Base-by-base conservation (phyloP, 257 asterid genomes). In the Solanum stenotomum region DNA sequence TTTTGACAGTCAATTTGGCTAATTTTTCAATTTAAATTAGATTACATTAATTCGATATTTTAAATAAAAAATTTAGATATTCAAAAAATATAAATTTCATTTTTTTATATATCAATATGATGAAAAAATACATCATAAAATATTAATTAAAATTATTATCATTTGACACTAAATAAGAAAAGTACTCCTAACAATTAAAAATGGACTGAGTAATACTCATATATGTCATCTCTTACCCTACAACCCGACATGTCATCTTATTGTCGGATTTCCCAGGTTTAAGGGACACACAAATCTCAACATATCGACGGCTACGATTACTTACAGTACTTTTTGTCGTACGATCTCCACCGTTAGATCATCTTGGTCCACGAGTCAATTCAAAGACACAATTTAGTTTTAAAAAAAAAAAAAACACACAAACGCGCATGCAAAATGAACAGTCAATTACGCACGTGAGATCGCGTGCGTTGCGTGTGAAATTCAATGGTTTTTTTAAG, bases 241-340 rank as follows among this genome's bases (percentile, higher is more conserved):
- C 86, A 15, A 38, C 22, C 56, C 85, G 87, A 87, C 89, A 91
- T 25, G 88, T 81, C 89, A 44, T 68, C 85, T 83, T 16, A 3
- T 29, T 91, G 91, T 87, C 90, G 82, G 85, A 61, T 87, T 59
- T 65, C 29, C 7, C 81, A 85, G 84, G 88, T 38, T 83, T 71
- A 78, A 33, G 87, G 91, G 86, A 85, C 87, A 87, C 25, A n/a
- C 16, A 71, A 78, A 46, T 79, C 76, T 85, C 87, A 87, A 2
- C 0, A 44, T 46, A 46, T 25, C 3, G 74, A 89, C 92, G 90
- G n/a, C 78, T 16, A 10, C 8, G 78, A 88, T 27, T 29, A 33
- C 61, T 0, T 13, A 0, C 3, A 3, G 10, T 0, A 6, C 27
- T 9, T 82, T 27, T 16, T 31, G 11, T 44, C 8, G 29, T 81